A percentile compares a stretch with the other conserved stretches of the same genome.
phyloP scores from a whole-genome alignment of 1,284 basidiomycete species.

The Cryptococcus jaspeensis region DNA sequence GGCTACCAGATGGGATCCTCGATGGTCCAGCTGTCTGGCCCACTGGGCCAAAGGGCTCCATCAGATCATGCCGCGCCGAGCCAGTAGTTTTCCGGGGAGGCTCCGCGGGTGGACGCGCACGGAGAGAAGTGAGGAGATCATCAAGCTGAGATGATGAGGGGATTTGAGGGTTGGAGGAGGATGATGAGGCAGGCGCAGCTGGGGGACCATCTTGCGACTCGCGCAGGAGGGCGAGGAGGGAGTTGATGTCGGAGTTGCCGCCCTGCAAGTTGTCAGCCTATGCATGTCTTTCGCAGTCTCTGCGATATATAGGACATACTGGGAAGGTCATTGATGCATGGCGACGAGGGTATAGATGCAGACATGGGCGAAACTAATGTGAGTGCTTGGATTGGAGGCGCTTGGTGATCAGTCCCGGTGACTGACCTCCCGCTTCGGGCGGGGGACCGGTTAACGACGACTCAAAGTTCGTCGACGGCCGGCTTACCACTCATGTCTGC shows the following conservation, averaged over 20 bases:
- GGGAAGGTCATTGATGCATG: constrained; percentile 7
- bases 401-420: too few relatives aligned
- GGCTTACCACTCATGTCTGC: neutral
- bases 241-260: constrained; percentile 25
- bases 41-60: constrained; percentile 44
- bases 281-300: neutral
- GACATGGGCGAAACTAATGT: too few relatives aligned
- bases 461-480: too few relatives aligned
- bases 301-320: neutral
- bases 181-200: neutral
- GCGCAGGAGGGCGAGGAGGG: constrained; percentile 39
- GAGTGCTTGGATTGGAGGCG: too few relatives aligned
- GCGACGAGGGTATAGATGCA: too few relatives aligned
- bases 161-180: constrained; percentile 7
- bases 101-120: constrained; percentile 8
- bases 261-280: constrained; percentile 12
- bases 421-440: too few relatives aligned
- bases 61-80: constrained; percentile 59
- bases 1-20: constrained; percentile 5
- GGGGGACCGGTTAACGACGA: too few relatives aligned
- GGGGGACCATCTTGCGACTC: constrained; percentile 29
- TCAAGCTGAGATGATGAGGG: constrained; percentile 31
- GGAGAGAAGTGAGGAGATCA: constrained; percentile 32
- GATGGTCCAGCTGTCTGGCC: constrained; percentile 11
- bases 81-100: constrained; percentile 62